Conservation (phyloP, 2,329 filamentous ascomycete genomes). For the Aureobasidium sp. region DNA sequence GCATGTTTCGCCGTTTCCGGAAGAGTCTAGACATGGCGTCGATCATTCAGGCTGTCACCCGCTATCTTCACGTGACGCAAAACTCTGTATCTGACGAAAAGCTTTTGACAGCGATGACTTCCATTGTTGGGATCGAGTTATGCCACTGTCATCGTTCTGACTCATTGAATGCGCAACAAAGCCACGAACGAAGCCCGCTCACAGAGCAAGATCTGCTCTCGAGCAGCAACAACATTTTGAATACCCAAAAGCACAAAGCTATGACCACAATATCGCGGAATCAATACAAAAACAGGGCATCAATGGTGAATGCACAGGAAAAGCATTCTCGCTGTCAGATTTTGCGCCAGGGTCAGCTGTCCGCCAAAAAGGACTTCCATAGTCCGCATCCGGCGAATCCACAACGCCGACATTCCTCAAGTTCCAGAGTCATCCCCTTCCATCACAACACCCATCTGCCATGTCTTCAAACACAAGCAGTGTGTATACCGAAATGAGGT, state of each 20-base stretch:
- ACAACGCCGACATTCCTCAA: neutral
- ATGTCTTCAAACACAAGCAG: neutral
- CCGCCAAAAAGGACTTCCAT: neutral
- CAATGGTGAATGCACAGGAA: neutral
- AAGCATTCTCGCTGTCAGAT: too few relatives aligned
- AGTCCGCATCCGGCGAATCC: neutral
- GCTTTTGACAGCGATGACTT: neutral
- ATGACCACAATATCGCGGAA: too few relatives aligned
- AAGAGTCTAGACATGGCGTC: neutral
- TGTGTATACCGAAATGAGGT: conserved; percentile 2
- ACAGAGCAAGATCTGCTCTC: too few relatives aligned
- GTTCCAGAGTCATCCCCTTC: neutral
- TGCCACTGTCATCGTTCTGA: neutral
- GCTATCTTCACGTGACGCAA: neutral
- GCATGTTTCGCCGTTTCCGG: conserved; percentile 5
- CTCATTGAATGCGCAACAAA: too few relatives aligned
- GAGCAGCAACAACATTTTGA: too few relatives aligned
- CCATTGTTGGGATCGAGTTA: neutral
- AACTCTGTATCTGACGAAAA: neutral
- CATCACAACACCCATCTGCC: neutral
- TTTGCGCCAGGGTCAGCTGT: neutral
- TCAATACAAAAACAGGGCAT: too few relatives aligned
- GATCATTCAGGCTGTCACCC: neutral
- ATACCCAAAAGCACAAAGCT: too few relatives aligned
- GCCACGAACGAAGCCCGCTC: too few relatives aligned